phyloP scores from a whole-genome alignment of 768 basidiomycete genomes.

The Pholiota conissans region DNA sequence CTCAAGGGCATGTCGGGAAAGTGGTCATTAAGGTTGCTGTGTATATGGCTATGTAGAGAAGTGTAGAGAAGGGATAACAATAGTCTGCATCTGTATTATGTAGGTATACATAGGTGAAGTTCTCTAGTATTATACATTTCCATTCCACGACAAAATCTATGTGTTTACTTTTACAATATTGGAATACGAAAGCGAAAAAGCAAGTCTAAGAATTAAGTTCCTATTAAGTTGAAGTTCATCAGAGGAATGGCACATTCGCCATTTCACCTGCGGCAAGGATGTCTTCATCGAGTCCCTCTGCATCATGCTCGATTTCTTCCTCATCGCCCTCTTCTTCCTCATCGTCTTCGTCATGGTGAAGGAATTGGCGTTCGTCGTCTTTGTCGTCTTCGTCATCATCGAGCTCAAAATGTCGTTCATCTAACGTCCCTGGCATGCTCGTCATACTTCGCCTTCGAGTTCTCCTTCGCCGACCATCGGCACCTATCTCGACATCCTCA shows the following conservation, averaged over 20 bases:
- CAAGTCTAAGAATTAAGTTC: neutral
- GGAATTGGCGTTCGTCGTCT: constrained; percentile 31
- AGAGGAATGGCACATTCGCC: constrained; percentile 31
- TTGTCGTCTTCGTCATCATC: constrained; percentile 54
- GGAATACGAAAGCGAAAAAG: neutral
- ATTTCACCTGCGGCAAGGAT: constrained; percentile 30
- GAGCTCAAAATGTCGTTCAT: constrained; percentile 56
- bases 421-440: constrained; percentile 86
- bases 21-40: too few relatives aligned
- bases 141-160: neutral
- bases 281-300: constrained; percentile 63
- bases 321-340: constrained; percentile 50
- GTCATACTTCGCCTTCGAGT: constrained; percentile 63
- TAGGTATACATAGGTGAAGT: neutral
- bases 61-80: too few relatives aligned
- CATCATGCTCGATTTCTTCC: constrained; percentile 75
- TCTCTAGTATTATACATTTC: neutral
- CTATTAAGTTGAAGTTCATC: neutral
- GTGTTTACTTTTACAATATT: neutral
- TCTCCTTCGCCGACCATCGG: constrained; percentile 41
- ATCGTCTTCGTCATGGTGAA: constrained; percentile 32
- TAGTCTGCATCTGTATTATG: neutral
- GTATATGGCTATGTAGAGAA: too few relatives aligned
- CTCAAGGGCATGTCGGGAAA: too few relatives aligned
- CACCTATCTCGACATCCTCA: constrained; percentile 42